Conservation (phyloP, 805 yeast genomes). For the Starmerella etchellsii region DNA sequence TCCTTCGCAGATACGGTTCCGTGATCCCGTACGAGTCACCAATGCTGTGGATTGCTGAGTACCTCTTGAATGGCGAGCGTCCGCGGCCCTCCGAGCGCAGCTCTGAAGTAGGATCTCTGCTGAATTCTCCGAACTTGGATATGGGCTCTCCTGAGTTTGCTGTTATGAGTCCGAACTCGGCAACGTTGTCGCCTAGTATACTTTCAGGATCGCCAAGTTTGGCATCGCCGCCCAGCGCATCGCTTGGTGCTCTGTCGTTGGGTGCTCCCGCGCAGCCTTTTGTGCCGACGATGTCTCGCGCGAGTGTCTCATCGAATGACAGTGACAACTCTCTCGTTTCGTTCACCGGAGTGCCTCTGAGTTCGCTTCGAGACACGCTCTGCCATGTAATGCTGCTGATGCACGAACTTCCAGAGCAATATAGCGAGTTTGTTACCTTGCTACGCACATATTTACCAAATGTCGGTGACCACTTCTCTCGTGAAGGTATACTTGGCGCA, state of each 20-base stretch:
- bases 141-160: background rate
- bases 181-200: background rate
- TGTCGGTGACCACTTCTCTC: slow-evolving; percentile 58
- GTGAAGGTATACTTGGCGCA: slow-evolving; percentile 55
- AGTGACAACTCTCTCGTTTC: background rate
- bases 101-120: no score
- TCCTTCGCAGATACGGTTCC: slow-evolving; percentile 66
- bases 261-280: no score
- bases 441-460: slow-evolving; percentile 60
- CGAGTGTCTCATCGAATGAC: slow-evolving; percentile 1
- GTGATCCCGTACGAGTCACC: slow-evolving; percentile 69
- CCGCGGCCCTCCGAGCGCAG: background rate
- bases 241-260: background rate
- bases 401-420: slow-evolving; percentile 7
- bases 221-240: background rate
- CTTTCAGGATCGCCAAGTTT: background rate
- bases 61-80: slow-evolving; percentile 47
- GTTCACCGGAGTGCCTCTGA: slow-evolving; percentile 8
- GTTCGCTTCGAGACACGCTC: slow-evolving; percentile 5
- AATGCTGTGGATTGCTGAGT: slow-evolving; percentile 76
- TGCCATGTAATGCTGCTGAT: slow-evolving; percentile 12
- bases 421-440: slow-evolving; percentile 44
- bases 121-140: background rate
- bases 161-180: background rate
- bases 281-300: background rate